A percentile compares a stretch with the other conserved stretches of the same genome.
phyloP scores from a whole-genome alignment of 2,329 filamentous ascomycete species.

The Scedosporium apiospermum region DNA sequence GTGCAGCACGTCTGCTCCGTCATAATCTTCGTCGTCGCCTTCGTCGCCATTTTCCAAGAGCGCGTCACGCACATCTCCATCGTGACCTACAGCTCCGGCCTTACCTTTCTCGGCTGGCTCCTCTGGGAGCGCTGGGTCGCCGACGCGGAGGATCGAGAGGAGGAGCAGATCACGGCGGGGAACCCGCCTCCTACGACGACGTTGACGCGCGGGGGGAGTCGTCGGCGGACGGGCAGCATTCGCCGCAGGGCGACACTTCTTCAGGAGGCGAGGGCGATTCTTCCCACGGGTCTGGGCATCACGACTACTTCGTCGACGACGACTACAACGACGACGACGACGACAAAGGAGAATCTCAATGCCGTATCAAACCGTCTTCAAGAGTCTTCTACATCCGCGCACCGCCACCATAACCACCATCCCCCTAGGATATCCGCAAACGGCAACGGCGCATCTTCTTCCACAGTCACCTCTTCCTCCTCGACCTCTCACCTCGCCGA shows the following conservation, averaged over 20 bases:
- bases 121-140: conserved; percentile 89
- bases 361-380: background rate
- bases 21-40: conserved; percentile 88
- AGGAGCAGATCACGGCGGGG: conserved; percentile 18
- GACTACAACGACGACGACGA: conserved; percentile 6
- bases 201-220: conserved; percentile 25
- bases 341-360: conserved; percentile 6
- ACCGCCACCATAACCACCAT: conserved; percentile 39
- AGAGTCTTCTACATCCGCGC: conserved; percentile 16
- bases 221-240: conserved; percentile 20
- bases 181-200: conserved; percentile 19
- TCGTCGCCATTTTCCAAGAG: conserved; percentile 80
- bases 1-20: conserved; percentile 95
- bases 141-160: conserved; percentile 49
- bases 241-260: conserved; percentile 5
- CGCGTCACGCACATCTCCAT: conserved; percentile 84
- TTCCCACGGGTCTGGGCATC: background rate
- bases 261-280: conserved; percentile 7
- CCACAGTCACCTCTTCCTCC: background rate
- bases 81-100: conserved; percentile 73
- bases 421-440: conserved; percentile 16
- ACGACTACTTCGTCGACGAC: too few species aligned
- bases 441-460: background rate
- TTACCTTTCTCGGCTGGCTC: conserved; percentile 79
- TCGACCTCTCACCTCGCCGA: background rate